A percentile compares a stretch with the other conserved stretches of the same genome.
Evolutionary conservation across 2,329 filamentous ascomycete genomes (phyloP).

Genomic region (Trichophyton rubrum): DNA sequence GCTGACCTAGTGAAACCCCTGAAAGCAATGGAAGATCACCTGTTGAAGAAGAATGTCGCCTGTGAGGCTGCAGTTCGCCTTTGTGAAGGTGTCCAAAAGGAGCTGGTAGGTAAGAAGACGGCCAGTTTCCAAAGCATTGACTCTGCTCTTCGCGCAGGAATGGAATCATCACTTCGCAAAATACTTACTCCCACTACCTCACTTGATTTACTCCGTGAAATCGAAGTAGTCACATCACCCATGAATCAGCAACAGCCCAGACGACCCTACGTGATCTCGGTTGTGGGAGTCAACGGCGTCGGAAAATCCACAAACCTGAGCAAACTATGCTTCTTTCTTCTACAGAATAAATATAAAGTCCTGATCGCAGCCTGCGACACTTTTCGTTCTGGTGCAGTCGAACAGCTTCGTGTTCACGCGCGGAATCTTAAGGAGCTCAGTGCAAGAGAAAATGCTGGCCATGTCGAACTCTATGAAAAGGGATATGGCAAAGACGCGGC

Average conservation of each 20-base stretch:
- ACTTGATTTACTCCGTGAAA: slow-evolving; percentile 85
- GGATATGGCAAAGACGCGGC: slow-evolving; percentile 97
- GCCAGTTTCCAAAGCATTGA: slow-evolving; percentile 83
- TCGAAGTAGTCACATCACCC: slow-evolving; percentile 62
- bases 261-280: slow-evolving; percentile 92
- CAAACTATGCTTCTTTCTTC: slow-evolving; percentile 94
- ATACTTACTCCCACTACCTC: slow-evolving; percentile 94
- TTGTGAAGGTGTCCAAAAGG: slow-evolving; percentile 81
- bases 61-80: slow-evolving; percentile 84
- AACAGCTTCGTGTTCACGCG: slow-evolving; percentile 91
- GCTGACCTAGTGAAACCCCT: slow-evolving; percentile 83
- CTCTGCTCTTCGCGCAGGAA: slow-evolving; percentile 67
- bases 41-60: slow-evolving; percentile 91
- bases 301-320: slow-evolving; percentile 96
- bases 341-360: slow-evolving; percentile 94
- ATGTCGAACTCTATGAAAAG: slow-evolving; percentile 88
- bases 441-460: slow-evolving; percentile 62
- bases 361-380: slow-evolving; percentile 91
- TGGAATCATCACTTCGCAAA: slow-evolving; percentile 84
- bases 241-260: slow-evolving; percentile 49
- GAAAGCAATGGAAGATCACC: slow-evolving; percentile 90
- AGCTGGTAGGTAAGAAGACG: slow-evolving; percentile 82
- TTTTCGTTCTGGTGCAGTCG: slow-evolving; percentile 91
- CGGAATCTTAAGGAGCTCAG: slow-evolving; percentile 84
- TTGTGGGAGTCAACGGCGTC: slow-evolving; percentile 95